Base-by-base conservation (phyloP, 805 yeast genomes). In the Clavispora santaluciae region DNA sequence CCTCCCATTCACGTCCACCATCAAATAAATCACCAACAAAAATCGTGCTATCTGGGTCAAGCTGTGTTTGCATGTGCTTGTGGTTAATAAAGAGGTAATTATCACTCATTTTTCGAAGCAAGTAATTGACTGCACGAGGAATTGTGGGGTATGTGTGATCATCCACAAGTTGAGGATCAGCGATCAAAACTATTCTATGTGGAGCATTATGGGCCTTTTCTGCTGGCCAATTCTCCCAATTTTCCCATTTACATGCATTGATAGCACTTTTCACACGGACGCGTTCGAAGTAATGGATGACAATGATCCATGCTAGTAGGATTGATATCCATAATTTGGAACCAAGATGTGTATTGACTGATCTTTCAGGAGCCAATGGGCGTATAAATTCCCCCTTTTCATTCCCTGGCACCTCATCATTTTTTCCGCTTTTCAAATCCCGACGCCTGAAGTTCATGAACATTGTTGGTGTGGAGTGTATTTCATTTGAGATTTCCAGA, bases 121-220 rank as follows among this genome's bases (percentile, higher is more conserved):
- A 48, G 49, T 66, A 72, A 56, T 75, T 74, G 18, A 77, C 58
- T 3, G 68, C 20, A 31, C 64, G 47, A 15, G 82, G 78, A 51
- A 89, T 66, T 3, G 76, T 81, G 0, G 95, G 95, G 58, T 93
- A 93, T 0, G 98, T 85, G 60, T 85, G 78, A 20, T 72, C 83
- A 56, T 93, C 99, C 54, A 93, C 83, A 33, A 93, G 72, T 60
- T 93, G 99, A 0, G 99, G 99, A 57, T 93, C 99, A 0, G 97
- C 98, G 25, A 87, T 71, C 10, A 93, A 22, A 2, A 63, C 66
- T 6, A 85, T 68, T 42, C 78, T 60, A 53, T 77, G 78, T 2
- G 78, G 73, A 1, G 44, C 45, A 2, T 56, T 40, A 5, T 13
- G 54, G 3, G 48, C 53, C 20, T 54, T 46, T 5, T 39, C 45